Evolutionary conservation across 352 stramenopile genomes (phyloP).

Genomic region (Saprolegnia diclina): DNA sequence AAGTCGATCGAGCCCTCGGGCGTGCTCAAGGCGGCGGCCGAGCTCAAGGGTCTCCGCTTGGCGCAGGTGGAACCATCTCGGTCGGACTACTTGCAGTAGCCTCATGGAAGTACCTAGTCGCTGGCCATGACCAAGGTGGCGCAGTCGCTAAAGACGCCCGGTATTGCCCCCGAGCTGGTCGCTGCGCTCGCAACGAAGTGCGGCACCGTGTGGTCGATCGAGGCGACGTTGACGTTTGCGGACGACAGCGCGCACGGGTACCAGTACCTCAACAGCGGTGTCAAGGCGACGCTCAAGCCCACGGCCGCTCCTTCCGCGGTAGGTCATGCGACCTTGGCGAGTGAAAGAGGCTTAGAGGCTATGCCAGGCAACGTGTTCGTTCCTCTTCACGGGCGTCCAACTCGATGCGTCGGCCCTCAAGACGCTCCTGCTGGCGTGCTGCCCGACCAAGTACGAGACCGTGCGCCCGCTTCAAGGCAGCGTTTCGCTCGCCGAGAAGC

Average conservation of each 20-base stretch:
- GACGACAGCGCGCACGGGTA: conserved; percentile 42
- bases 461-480: conserved; percentile 41
- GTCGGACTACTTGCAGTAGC: not conserved
- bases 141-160: not conserved
- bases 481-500: conserved; percentile 56
- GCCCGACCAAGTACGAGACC: conserved; percentile 36
- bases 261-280: conserved; percentile 54
- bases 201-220: conserved; percentile 48
- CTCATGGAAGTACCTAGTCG: not conserved
- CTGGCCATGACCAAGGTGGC: conserved; percentile 19
- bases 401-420: conserved; percentile 44
- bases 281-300: conserved; percentile 35
- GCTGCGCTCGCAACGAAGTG: conserved; percentile 22
- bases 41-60: conserved; percentile 7
- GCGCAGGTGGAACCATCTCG: conserved; percentile 3
- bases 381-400: conserved; percentile 35
- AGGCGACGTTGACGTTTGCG: conserved; percentile 46
- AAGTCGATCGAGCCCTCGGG: not conserved
- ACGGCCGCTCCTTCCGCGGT: not conserved
- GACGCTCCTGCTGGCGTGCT: conserved; percentile 55
- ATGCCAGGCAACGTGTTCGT: not conserved
- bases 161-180: not conserved
- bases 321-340: not conserved
- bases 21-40: not conserved
- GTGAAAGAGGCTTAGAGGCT: not conserved